These are phyloP conservation scores for Rhizopogon vinicolor DNA, from an alignment of 768 basidiomycete species.

Conservation along the genomic window DNA sequence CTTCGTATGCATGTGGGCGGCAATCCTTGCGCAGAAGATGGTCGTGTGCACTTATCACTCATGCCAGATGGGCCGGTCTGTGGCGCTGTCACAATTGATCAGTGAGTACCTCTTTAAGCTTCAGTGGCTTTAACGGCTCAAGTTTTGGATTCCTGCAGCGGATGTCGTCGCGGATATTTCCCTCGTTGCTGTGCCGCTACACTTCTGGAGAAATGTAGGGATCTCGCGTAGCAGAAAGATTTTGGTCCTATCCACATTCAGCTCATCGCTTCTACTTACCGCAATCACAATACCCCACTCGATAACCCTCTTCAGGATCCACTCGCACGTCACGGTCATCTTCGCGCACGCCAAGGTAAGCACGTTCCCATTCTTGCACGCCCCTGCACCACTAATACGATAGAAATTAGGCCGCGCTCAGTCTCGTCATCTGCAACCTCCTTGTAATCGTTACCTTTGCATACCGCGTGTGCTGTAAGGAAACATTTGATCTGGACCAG, in stretches of 20 bases:
- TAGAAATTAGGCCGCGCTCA: not conserved
- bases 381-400: not conserved
- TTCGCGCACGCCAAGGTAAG: not conserved
- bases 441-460: slow-evolving; percentile 1
- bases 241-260: not conserved
- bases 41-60: not conserved
- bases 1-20: not conserved
- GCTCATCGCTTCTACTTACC: not conserved
- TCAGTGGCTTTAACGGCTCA: not conserved
- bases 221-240: not conserved
- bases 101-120: not conserved
- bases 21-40: not conserved
- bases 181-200: not conserved
- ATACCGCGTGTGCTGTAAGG: not conserved
- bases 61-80: not conserved
- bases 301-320: not conserved
- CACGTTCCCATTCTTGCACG: not conserved
- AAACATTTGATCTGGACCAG: not conserved
- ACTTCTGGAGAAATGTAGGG: not conserved
- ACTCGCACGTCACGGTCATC: not conserved
- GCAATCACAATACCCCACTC: not conserved
- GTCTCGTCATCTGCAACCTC: not conserved
- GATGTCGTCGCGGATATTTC: not conserved
- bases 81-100: not conserved
- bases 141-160: not conserved